Conservation (phyloP, 352 stramenopile genomes). For the Pythium biforme region DNA sequence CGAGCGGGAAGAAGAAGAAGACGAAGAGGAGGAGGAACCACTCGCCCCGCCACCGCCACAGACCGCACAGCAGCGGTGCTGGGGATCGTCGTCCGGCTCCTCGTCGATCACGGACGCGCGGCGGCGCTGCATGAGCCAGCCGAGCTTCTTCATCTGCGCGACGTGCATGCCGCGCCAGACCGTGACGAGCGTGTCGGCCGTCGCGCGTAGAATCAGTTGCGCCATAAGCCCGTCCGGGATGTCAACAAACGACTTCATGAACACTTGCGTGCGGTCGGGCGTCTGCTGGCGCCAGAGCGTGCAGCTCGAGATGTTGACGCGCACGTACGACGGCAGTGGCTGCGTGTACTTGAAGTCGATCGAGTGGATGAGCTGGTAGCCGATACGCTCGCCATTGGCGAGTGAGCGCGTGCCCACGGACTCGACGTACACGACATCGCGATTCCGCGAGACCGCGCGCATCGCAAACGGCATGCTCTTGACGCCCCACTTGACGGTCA, state of each 20-base stretch:
- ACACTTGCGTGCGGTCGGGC: constrained; percentile 25
- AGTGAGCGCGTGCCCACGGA: constrained; percentile 42
- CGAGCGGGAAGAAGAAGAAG: background rate
- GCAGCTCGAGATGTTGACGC: constrained; percentile 62
- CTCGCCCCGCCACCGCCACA: too few relatives aligned
- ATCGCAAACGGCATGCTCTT: constrained; percentile 45
- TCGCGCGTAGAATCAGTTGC: constrained; percentile 36
- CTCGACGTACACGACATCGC: constrained; percentile 67
- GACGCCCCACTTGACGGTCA: constrained; percentile 68
- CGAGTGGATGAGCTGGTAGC: constrained; percentile 65
- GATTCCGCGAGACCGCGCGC: constrained; percentile 40
- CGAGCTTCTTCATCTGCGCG: constrained; percentile 67
- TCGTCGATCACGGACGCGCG: constrained; percentile 7
- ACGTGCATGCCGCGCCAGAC: constrained; percentile 40
- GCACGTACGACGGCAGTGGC: constrained; percentile 35
- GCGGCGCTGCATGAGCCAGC: constrained; percentile 42
- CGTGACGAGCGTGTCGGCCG: constrained; percentile 38
- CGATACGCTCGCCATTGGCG: constrained; percentile 47
- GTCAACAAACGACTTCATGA: constrained; percentile 50
- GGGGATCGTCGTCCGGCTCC: background rate
- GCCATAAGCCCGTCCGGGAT: constrained; percentile 38
- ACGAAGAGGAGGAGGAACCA: background rate
- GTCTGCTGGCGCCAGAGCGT: constrained; percentile 47
- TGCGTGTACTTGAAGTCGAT: constrained; percentile 61
- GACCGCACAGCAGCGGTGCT: background rate